Conservation (phyloP, 2,329 filamentous ascomycete species). For the Colletotrichum camelliae region DNA sequence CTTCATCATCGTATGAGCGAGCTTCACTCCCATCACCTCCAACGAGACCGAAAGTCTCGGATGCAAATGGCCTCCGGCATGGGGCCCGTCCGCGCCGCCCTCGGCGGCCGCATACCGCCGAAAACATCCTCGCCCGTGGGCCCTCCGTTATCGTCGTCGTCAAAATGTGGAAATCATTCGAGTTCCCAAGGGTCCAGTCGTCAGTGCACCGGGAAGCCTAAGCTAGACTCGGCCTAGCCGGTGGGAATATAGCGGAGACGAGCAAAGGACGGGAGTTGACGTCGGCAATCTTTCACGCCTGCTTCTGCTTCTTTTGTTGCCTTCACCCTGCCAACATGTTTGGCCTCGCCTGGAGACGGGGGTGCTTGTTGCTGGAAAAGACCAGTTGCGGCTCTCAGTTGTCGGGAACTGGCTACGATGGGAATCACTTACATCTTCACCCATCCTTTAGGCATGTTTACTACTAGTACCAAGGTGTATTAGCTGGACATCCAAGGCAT, state of each 20-base stretch:
- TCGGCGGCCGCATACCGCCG: slow-evolving; percentile 4
- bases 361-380: not conserved
- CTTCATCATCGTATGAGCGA: not conserved
- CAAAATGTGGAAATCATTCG: not conserved
- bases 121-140: not conserved
- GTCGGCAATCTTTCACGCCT: slow-evolving; percentile 4
- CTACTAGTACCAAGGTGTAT: not conserved
- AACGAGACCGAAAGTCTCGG: not conserved
- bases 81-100: not conserved
- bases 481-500: not conserved
- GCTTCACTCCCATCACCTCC: not conserved
- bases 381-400: not conserved
- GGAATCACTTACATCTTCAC: not conserved
- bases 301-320: not conserved
- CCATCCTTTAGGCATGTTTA: rapidly evolving
- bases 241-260: slow-evolving; percentile 10
- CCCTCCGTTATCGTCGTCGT: not conserved
- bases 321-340: not conserved
- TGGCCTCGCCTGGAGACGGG: not conserved
- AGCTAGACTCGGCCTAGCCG: not conserved
- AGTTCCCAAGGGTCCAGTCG: not conserved
- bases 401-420: not conserved
- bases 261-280: slow-evolving; percentile 14
- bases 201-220: not conserved
- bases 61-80: not conserved